Conservation (phyloP, 495 filamentous ascomycete genomes). For the Penicillium samsonianum region DNA sequence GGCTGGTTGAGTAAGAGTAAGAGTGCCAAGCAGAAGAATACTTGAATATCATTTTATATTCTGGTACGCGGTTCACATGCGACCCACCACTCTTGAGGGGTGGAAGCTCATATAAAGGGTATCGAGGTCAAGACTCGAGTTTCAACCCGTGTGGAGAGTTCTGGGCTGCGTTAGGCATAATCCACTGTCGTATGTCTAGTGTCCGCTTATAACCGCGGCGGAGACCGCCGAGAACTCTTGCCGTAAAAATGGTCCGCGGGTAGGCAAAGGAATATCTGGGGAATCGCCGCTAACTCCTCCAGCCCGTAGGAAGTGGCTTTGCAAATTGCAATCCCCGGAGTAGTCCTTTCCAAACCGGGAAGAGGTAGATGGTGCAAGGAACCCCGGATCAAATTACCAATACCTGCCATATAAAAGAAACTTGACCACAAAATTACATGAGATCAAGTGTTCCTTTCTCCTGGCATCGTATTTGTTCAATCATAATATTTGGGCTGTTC, state of each 20-base stretch:
- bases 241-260: constrained; percentile 3
- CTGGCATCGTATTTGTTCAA: not conserved
- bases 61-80: not conserved
- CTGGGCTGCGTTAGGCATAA: no score
- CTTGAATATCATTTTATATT: not conserved
- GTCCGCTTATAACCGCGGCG: constrained; percentile 5
- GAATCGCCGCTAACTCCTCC: constrained; percentile 1
- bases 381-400: not conserved
- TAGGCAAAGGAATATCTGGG: constrained; percentile 2
- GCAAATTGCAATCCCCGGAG: not conserved
- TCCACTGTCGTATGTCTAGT: not conserved
- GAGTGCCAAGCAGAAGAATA: not conserved
- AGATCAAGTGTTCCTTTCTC: not conserved
- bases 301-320: not conserved
- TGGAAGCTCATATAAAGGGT: not conserved
- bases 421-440: not conserved
- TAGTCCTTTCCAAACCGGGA: not conserved
- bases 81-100: not conserved
- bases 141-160: not conserved
- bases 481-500: not conserved
- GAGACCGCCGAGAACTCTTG: constrained; percentile 1
- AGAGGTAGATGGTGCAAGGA: not conserved
- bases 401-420: not conserved
- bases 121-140: no score
- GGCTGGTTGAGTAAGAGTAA: not conserved